A percentile compares a stretch with the other conserved stretches of the same genome.
These are phyloP conservation scores for Colletotrichum gigasporum DNA, from an alignment of 2,329 filamentous ascomycete species.

Conservation along the genomic window DNA sequence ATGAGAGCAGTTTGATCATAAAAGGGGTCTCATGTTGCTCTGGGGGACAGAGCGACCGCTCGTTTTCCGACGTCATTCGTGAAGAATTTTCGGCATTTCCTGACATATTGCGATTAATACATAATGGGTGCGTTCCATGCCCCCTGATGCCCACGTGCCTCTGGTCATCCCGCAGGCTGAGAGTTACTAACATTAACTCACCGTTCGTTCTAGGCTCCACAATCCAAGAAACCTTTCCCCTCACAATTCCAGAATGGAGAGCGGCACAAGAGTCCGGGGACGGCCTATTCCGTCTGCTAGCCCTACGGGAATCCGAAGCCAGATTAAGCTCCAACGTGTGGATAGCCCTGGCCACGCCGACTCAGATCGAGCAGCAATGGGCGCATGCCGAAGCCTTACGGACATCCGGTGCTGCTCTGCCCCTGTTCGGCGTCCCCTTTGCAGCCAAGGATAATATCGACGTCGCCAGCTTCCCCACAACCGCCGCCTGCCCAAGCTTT, in stretches of 20 bases:
- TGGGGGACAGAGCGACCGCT: no score
- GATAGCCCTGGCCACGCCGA: conserved; percentile 41
- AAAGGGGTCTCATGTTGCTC: no score
- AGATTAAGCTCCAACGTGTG: conserved; percentile 39
- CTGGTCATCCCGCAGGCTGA: background rate
- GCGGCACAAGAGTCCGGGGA: conserved; percentile 35
- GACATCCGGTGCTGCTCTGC: conserved; percentile 51
- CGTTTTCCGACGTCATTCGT: no score
- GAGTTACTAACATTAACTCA: conserved; percentile 12
- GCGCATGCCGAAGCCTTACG: conserved; percentile 52
- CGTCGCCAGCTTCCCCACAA: conserved; percentile 58
- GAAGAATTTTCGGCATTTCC: background rate
- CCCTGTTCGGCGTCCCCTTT: conserved; percentile 66
- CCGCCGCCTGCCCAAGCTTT: conserved; percentile 60
- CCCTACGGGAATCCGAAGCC: conserved; percentile 36
- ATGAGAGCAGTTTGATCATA: conserved; percentile 2
- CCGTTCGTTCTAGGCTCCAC: conserved; percentile 12
- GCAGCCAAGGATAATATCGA: conserved; percentile 68
- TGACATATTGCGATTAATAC: background rate
- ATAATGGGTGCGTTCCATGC: conserved; percentile 23
- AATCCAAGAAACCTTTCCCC: conserved; percentile 24
- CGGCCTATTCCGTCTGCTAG: conserved; percentile 39
- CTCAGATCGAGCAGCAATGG: conserved; percentile 38
- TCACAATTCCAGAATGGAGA: conserved; percentile 36
- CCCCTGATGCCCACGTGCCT: background rate